These are phyloP conservation scores for Parietaria judaica DNA, from an alignment of 306 rosid genomes.

Conservation along the genomic window DNA sequence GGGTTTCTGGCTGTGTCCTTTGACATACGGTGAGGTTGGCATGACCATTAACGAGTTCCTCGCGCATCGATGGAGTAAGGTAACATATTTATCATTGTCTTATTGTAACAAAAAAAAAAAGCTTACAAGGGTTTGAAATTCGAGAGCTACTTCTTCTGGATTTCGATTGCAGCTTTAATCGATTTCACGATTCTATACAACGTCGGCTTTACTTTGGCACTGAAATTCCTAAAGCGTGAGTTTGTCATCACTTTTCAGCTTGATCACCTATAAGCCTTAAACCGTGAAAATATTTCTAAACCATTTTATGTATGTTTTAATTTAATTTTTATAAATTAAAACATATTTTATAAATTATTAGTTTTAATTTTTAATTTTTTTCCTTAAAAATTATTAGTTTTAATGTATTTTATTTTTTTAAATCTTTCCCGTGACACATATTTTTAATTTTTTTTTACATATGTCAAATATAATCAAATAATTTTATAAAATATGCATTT, in stretches of 20 bases:
- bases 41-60: slow-evolving; percentile 27
- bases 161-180: slow-evolving; percentile 39
- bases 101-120: not conserved
- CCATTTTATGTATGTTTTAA: not conserved
- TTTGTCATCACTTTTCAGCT: not conserved
- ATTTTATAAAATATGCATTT: too few relatives aligned
- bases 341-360: too few relatives aligned
- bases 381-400: too few relatives aligned
- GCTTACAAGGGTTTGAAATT: slow-evolving; percentile 8
- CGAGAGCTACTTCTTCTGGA: slow-evolving; percentile 29
- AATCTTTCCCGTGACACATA: too few relatives aligned
- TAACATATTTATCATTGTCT: not conserved
- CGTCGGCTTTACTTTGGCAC: slow-evolving; percentile 32
- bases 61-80: slow-evolving; percentile 26
- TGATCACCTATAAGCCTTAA: not conserved
- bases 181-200: slow-evolving; percentile 35
- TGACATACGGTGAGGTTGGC: slow-evolving; percentile 32
- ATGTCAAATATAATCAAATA: too few relatives aligned
- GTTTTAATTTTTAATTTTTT: too few relatives aligned
- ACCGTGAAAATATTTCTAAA: slow-evolving; percentile 1
- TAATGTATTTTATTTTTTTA: too few relatives aligned
- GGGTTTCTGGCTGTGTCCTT: slow-evolving; percentile 31
- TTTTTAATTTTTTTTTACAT: too few relatives aligned
- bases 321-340: too few relatives aligned
- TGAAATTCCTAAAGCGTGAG: slow-evolving; percentile 34